These are phyloP conservation scores for Vitis labrusca DNA, from an alignment of 164 flowering plant genomes.

Conservation along the genomic window DNA sequence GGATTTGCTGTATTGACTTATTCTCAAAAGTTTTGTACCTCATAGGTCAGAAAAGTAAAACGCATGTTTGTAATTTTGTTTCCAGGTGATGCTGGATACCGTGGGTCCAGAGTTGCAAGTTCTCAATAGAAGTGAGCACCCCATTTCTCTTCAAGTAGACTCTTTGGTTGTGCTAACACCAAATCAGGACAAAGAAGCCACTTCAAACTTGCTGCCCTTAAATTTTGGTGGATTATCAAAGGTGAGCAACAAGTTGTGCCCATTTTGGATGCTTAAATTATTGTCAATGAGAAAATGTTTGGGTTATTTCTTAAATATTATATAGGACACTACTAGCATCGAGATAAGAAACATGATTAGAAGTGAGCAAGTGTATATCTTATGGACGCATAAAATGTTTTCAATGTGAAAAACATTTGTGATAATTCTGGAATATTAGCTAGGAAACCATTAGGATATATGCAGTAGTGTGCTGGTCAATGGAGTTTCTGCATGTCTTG, in stretches of 20 bases:
- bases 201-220: slow-evolving; percentile 49
- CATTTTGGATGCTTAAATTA: neutral
- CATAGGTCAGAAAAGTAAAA: neutral
- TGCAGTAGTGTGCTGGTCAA: too few species aligned
- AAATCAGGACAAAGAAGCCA: slow-evolving; percentile 51
- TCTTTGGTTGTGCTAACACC: slow-evolving; percentile 47
- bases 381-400: too few species aligned
- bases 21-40: neutral
- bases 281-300: neutral
- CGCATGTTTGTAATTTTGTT: neutral
- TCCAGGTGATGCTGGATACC: slow-evolving; percentile 65
- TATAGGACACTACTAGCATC: too few species aligned
- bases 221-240: slow-evolving; percentile 50
- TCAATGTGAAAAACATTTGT: too few species aligned
- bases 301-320: too few species aligned
- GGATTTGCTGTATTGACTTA: neutral
- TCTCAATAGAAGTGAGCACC: slow-evolving; percentile 37
- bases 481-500: too few species aligned
- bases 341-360: too few species aligned
- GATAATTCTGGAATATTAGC: too few species aligned
- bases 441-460: too few species aligned
- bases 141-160: slow-evolving; percentile 50
- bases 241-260: slow-evolving; percentile 22
- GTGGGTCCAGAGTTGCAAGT: slow-evolving; percentile 64
- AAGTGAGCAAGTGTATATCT: too few species aligned